Conservation (phyloP, 1,284 basidiomycete genomes). For the Phlebopus sp. region DNA sequence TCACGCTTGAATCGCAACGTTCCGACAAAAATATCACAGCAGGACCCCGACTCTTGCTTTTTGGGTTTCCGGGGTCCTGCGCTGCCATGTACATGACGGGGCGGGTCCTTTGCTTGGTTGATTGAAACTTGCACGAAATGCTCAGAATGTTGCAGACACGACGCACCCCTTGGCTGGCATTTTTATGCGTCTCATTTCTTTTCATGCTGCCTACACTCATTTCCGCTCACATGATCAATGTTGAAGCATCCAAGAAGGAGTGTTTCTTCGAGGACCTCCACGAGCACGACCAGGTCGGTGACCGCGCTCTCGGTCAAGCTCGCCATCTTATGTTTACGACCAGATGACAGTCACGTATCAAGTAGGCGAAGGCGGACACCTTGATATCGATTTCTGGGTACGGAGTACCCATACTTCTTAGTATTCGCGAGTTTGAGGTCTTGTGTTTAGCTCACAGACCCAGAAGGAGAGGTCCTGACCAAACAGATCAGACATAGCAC, state of each 20-base stretch:
- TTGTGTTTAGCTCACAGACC: constrained; percentile 69
- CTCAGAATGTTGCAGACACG: constrained; percentile 22
- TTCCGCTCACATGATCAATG: constrained; percentile 66
- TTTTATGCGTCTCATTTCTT: constrained; percentile 42
- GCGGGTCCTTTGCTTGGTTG: not conserved
- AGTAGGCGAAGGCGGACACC: constrained; percentile 93
- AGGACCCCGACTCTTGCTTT: constrained; percentile 20
- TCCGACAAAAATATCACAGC: constrained; percentile 12
- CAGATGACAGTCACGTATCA: constrained; percentile 99
- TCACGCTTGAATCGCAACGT: constrained; percentile 18
- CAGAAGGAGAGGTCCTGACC: constrained; percentile 63
- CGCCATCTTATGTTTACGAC: constrained; percentile 3
- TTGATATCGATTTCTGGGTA: constrained; percentile 97
- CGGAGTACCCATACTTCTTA: constrained; percentile 20
- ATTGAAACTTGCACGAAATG: not conserved
- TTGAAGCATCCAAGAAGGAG: constrained; percentile 80
- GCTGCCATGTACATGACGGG: not conserved
- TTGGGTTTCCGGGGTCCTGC: constrained; percentile 28
- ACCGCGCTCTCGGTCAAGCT: not conserved
- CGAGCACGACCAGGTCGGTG: constrained; percentile 82
- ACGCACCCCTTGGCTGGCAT: constrained; percentile 14
- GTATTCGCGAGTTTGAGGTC: not conserved
- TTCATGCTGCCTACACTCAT: constrained; percentile 43
- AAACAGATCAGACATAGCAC: constrained; percentile 88
- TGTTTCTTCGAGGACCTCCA: constrained; percentile 99